A percentile compares a stretch with the other conserved stretches of the same genome.
Conservation (phyloP, 345 rosid genomes). For the Noccaea bulbosa region DNA sequence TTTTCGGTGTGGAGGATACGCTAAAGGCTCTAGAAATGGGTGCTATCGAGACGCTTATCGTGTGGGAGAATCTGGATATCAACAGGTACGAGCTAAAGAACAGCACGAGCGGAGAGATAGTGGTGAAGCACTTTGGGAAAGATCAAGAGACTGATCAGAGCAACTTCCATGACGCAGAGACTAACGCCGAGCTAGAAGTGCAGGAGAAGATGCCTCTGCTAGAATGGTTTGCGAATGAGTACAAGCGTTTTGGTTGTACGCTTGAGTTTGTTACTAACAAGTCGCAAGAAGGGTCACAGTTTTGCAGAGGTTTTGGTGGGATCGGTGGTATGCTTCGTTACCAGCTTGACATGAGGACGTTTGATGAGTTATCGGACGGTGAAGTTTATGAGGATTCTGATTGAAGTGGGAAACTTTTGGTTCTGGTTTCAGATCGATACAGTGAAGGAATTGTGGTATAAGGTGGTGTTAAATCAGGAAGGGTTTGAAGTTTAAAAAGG, state of each 20-base stretch:
- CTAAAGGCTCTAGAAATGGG: conserved; percentile 87
- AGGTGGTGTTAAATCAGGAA: conserved; percentile 20
- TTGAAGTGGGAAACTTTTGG: conserved; percentile 41
- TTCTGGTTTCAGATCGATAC: conserved; percentile 26
- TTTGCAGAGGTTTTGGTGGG: conserved; percentile 94
- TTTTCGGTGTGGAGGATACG: conserved; percentile 87
- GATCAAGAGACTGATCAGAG: conserved; percentile 76
- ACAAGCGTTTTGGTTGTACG: conserved; percentile 79
- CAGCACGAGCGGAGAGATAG: conserved; percentile 58
- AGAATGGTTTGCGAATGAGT: conserved; percentile 92
- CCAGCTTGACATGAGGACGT: conserved; percentile 86
- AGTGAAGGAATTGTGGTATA: conserved; percentile 31
- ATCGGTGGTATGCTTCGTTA: conserved; percentile 92
- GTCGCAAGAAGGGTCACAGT: conserved; percentile 94
- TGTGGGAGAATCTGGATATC: conserved; percentile 92
- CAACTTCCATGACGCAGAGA: conserved; percentile 69
- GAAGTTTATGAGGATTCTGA: conserved; percentile 82
- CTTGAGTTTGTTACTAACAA: conserved; percentile 91
- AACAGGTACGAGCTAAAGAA: conserved; percentile 70
- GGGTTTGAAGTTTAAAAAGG: conserved; percentile 3
- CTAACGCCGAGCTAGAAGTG: conserved; percentile 69
- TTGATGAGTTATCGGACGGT: conserved; percentile 76
- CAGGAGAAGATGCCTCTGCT: conserved; percentile 79
- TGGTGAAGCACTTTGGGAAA: conserved; percentile 72
- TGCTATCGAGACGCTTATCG: conserved; percentile 87